Conservation (phyloP, 73 alveolate species). For the Tetrahymena thermophila region DNA sequence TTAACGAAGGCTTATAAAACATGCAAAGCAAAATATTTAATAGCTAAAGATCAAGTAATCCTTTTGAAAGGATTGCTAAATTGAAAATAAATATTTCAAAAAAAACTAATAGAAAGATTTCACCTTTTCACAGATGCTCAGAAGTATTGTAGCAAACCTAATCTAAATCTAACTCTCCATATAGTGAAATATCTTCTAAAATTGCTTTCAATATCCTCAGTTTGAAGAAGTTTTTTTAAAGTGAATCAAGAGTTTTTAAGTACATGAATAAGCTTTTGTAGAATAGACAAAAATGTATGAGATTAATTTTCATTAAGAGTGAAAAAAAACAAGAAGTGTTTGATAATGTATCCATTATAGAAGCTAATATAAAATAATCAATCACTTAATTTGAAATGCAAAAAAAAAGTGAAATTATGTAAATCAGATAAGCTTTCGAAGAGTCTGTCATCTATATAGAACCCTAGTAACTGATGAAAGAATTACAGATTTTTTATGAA, state of each 20-base stretch:
- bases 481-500: background rate
- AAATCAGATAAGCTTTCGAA: background rate
- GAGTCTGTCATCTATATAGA: background rate
- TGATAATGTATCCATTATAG: background rate
- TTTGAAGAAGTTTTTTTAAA: background rate
- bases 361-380: background rate
- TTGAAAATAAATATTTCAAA: background rate
- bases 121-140: background rate
- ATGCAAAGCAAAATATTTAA: background rate
- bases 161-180: background rate
- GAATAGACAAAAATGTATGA: background rate
- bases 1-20: background rate
- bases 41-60: background rate
- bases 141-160: background rate
- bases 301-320: background rate
- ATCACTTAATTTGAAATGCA: background rate
- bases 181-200: background rate
- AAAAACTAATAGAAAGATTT: background rate
- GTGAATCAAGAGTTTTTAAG: background rate
- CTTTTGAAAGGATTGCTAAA: background rate
- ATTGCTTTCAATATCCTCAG: background rate
- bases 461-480: background rate
- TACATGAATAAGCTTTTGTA: background rate
- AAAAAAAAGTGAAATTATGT: background rate
- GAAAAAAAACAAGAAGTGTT: background rate